phyloP scores from a whole-genome alignment of 371 early-diverging fungal genomes.

The Mortierella sp. region DNA sequence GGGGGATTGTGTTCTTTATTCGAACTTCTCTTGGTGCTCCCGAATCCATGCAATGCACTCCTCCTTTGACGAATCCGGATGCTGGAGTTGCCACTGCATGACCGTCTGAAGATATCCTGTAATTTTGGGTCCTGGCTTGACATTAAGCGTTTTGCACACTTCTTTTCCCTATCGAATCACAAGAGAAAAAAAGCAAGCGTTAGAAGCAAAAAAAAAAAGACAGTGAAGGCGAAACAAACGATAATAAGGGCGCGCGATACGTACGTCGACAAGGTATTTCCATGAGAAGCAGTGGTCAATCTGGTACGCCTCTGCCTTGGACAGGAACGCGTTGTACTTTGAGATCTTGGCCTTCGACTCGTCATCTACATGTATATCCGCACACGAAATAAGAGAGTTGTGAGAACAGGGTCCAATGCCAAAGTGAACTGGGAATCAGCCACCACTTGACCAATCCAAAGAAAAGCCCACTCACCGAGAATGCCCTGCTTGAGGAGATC shows the following conservation, averaged over 20 bases:
- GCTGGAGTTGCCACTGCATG: slow-evolving; percentile 39
- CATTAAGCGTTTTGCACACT: slow-evolving; percentile 11
- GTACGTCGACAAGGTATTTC: slow-evolving; percentile 32
- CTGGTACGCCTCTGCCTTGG: slow-evolving; percentile 26
- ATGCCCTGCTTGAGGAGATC: slow-evolving; percentile 15
- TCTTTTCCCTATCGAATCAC: slow-evolving; percentile 20
- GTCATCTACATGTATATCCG: slow-evolving; percentile 1
- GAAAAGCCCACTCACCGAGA: slow-evolving; percentile 19
- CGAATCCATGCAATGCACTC: slow-evolving; percentile 39
- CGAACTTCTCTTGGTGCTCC: slow-evolving; percentile 14
- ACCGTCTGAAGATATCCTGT: slow-evolving; percentile 13
- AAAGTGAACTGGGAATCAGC: not conserved
- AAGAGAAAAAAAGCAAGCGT: not conserved
- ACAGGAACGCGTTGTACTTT: slow-evolving; percentile 37
- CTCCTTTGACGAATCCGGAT: slow-evolving; percentile 33
- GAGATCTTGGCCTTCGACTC: slow-evolving; percentile 23
- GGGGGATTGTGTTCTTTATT: not conserved
- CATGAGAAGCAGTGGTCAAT: slow-evolving; percentile 36
- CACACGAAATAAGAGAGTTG: not conserved
- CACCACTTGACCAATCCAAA: not conserved
- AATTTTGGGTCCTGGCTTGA: slow-evolving; percentile 18
- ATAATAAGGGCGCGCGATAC: not conserved
- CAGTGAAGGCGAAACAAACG: not conserved
- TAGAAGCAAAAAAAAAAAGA: not conserved
- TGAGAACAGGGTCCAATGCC: not conserved